Evolutionary conservation across 2,329 filamentous ascomycete genomes (phyloP), one percentile per base, ranked within the genome.

Genomic region (Blumeria hordei): DNA sequence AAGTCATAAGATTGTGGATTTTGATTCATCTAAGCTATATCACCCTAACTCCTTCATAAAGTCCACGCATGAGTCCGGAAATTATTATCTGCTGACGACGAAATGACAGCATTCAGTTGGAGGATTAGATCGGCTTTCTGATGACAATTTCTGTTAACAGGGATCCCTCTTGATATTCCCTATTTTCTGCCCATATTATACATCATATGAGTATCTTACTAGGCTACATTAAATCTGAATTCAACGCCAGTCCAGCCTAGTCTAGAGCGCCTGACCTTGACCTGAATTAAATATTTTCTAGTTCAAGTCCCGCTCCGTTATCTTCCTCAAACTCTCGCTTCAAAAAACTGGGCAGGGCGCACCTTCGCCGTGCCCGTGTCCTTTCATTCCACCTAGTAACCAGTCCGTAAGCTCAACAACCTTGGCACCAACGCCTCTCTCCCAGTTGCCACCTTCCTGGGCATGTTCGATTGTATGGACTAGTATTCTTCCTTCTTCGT

Each of bases 391-490:
- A 1, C 88, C 88, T 41, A 96, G 72, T 59, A 98, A 69, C 90
- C 92, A 96, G 66, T 98, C 92, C 14, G 92, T 95, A 60, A 96
- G 71, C 12, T 84, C 88, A 14, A 96, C 87, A 18, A 98, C 84
- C 64, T 82, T 85, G 21, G 85, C 82, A 32, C 85, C 78, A n/a
- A 81, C 71, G 14, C 79, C 88, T 59, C 78, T 79, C 62, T 95
- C 88, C 79, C 83, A 93, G 57, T 86, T 79, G 41, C 82, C 78
- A 14, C 82, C 81, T 63, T 92, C 82, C 62, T 95, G 84, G 1
- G 85, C 84, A 69, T 94, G 85, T 69, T 98, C 92, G 63, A 98
- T 96, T 0, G 86, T 94, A 67, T 96, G 92, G 61, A 79, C 87
- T 51, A 84, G 69, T 37, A 98, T 79, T 59, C 87, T 75, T 1